Base-by-base conservation (phyloP, 2,329 filamentous ascomycete genomes). In the Paracoccidioides brasiliensis region DNA sequence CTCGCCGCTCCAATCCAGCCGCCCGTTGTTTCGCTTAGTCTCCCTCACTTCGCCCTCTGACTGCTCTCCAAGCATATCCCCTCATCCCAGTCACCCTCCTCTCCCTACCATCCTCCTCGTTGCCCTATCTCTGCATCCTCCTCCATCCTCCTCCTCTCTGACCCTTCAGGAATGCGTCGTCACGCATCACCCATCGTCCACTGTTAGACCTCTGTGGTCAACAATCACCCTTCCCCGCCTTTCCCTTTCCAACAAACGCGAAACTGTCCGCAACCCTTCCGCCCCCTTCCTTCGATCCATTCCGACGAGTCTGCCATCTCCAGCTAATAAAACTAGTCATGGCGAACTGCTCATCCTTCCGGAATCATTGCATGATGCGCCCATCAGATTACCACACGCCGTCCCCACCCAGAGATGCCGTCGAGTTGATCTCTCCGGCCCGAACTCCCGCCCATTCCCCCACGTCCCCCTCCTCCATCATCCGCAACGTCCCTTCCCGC, bases 371-470 rank as follows among this genome's bases (percentile, higher is more conserved):
- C 35, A 56, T 40, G 40, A 53, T 51, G 40, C 71, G 71, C 56
- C 73, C 72, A 56, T 64, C 68, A 54, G 67, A 69, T 51, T 75
- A 75, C 62, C 71, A 71, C 60, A 75, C 73, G 55, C 73, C 73
- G 55, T 75, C 73, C 14, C 73, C 73, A 61, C 73, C 73, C 64
- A 66, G 69, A 68, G 67, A 72, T 67, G 72, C 72, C 60, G 65
- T 75, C 62, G 72, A 75, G 58, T 72, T 72, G 54, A 70, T 74
- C 60, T 74, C 73, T 44, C 72, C 22, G 22, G 22, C 73, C 38
- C 66, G 64, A 58, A 62, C 60, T 46, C 60, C 65, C 57, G 57
- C 62, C 59, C 65, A 69, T 33, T n/a, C 30, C 44, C 22, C 22
- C 22, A 22, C 22, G 22, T 46, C 44, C 1, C 14, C 43, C 22